These are phyloP conservation scores for Epichloe coenophiala DNA, from an alignment of 2,329 filamentous ascomycete species.

Conservation along the genomic window DNA sequence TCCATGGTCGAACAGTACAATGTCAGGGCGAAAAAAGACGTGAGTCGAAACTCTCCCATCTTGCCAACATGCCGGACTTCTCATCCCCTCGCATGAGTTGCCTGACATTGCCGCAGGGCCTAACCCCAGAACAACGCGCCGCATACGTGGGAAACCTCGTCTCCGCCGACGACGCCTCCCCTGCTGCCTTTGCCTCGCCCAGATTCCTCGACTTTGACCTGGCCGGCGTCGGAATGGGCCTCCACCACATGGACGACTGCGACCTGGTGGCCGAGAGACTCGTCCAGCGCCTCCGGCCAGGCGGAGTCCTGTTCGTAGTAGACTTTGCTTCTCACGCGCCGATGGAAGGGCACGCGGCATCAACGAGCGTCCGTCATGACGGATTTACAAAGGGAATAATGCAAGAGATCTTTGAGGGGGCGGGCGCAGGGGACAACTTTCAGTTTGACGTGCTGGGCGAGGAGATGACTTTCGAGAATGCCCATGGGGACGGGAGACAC, in stretches of 20 bases:
- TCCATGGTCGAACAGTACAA: conserved; percentile 61
- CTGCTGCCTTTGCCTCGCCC: conserved; percentile 41
- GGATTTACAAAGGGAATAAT: conserved; percentile 52
- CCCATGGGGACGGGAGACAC: conserved; percentile 18
- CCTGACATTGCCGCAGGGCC: conserved; percentile 23
- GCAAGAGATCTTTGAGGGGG: conserved; percentile 46
- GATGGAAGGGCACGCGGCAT: conserved; percentile 10
- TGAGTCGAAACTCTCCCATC: conserved; percentile 13
- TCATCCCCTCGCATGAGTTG: not conserved
- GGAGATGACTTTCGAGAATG: conserved; percentile 29
- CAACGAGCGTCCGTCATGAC: conserved; percentile 46
- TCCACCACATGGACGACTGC: conserved; percentile 57
- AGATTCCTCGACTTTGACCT: conserved; percentile 60
- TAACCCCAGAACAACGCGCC: conserved; percentile 37
- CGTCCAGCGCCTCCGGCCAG: conserved; percentile 46
- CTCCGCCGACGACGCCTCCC: conserved; percentile 28
- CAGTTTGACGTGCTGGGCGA: conserved; percentile 39
- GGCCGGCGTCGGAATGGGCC: conserved; percentile 46
- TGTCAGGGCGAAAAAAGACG: conserved; percentile 39
- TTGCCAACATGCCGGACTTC: not conserved
- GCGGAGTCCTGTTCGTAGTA: conserved; percentile 53
- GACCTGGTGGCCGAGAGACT: conserved; percentile 44
- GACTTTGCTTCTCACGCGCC: conserved; percentile 49
- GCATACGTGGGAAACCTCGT: conserved; percentile 47
- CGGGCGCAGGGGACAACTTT: conserved; percentile 45